Conservation (phyloP, 176 grass and related monocot genomes). For the Oryza rufipogon region DNA sequence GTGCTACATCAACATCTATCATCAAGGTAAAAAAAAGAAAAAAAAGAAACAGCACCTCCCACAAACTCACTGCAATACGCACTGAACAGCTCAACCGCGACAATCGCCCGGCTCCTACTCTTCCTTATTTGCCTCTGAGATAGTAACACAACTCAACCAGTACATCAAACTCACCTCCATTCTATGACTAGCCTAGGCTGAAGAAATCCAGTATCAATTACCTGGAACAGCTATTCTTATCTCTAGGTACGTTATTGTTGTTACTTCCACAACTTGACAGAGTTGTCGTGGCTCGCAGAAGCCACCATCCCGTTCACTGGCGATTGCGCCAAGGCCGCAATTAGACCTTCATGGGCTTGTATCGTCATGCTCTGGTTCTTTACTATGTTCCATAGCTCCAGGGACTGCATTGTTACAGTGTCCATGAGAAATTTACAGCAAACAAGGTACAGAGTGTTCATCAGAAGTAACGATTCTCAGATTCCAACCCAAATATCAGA, state of each 20-base stretch:
- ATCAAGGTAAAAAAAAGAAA: slow-evolving; percentile 30
- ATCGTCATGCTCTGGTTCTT: slow-evolving; percentile 87
- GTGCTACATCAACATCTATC: slow-evolving; percentile 41
- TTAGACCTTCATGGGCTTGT: slow-evolving; percentile 81
- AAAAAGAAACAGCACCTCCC: slow-evolving; percentile 18
- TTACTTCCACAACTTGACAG: slow-evolving; percentile 99
- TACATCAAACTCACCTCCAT: slow-evolving; percentile 17
- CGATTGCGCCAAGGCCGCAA: slow-evolving; percentile 77
- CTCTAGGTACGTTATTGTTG: slow-evolving; percentile 40
- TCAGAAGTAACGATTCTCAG: neutral
- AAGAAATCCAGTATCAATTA: slow-evolving; percentile 36
- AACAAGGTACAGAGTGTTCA: neutral
- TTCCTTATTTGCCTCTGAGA: slow-evolving; percentile 46
- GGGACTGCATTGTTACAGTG: slow-evolving; percentile 58
- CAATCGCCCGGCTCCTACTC: slow-evolving; percentile 17
- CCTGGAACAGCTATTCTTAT: slow-evolving; percentile 30
- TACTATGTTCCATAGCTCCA: slow-evolving; percentile 89
- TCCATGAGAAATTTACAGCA: slow-evolving; percentile 24
- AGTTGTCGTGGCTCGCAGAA: slow-evolving; percentile 91
- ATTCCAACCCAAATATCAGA: neutral
- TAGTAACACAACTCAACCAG: slow-evolving; percentile 14
- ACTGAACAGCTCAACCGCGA: slow-evolving; percentile 29
- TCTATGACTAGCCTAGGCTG: slow-evolving; percentile 31
- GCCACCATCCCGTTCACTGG: slow-evolving; percentile 81
- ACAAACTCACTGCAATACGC: slow-evolving; percentile 32